phyloP scores from a whole-genome alignment of 2,329 filamentous ascomycete species.

The Cercospora zeae-maydis region DNA sequence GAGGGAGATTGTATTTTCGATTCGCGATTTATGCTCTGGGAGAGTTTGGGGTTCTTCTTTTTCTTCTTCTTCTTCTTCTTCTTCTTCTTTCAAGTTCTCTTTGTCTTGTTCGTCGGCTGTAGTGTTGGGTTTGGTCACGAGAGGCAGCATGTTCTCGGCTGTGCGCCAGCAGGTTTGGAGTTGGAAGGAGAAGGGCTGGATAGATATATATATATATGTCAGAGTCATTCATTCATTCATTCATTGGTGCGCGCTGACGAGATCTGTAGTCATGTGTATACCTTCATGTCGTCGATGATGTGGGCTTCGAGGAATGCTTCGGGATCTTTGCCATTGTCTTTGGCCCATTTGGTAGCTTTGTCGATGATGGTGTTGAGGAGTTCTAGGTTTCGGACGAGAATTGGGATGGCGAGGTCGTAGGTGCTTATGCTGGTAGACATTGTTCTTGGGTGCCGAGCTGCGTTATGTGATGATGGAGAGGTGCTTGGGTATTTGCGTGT shows the following conservation, averaged over 20 bases:
- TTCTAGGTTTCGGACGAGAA: constrained; percentile 44
- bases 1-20: constrained; percentile 48
- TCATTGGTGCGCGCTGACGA: background rate
- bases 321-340: constrained; percentile 38
- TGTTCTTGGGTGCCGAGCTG: background rate
- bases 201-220: background rate
- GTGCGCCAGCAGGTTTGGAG: constrained; percentile 45
- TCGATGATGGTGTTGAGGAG: constrained; percentile 44
- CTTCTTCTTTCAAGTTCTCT: too few species aligned
- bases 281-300: constrained; percentile 50
- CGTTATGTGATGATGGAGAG: background rate
- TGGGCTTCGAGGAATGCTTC: constrained; percentile 41
- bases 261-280: constrained; percentile 2
- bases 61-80: too few species aligned
- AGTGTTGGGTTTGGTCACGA: background rate
- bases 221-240: too few species aligned
- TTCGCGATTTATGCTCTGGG: constrained; percentile 46
- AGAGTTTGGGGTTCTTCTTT: constrained; percentile 47
- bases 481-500: background rate
- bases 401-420: constrained; percentile 35
- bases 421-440: constrained; percentile 10
- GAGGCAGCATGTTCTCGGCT: constrained; percentile 39
- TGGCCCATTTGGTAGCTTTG: constrained; percentile 43
- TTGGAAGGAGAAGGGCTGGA: constrained; percentile 45
- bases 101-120: constrained; percentile 37